Conservation (phyloP, 768 basidiomycete species). For the Podaxis sp. region DNA sequence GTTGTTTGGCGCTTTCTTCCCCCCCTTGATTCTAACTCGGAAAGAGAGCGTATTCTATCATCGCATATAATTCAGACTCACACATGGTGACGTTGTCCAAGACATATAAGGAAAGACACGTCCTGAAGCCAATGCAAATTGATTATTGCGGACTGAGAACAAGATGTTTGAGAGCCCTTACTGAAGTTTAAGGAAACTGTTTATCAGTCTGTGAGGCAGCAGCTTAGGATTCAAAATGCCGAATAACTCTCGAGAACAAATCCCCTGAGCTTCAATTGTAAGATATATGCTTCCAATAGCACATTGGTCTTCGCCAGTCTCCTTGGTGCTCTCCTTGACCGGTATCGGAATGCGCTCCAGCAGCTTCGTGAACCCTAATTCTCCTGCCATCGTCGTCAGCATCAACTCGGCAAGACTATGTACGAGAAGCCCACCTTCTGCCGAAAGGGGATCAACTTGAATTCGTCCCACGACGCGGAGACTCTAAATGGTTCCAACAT, state of each 20-base stretch:
- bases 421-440: slow-evolving; percentile 41
- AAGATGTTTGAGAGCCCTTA: slow-evolving; percentile 30
- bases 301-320: too few species aligned
- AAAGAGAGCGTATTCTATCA: too few species aligned
- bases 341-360: slow-evolving; percentile 96
- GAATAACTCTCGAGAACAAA: slow-evolving; percentile 83
- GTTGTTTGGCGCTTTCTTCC: too few species aligned
- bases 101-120: too few species aligned
- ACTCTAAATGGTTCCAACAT: slow-evolving; percentile 91
- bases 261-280: slow-evolving; percentile 86
- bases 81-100: too few species aligned
- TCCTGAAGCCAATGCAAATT: too few species aligned
- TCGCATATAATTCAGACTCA: too few species aligned
- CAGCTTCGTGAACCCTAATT: slow-evolving; percentile 80
- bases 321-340: slow-evolving; percentile 68
- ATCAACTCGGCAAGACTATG: too few species aligned
- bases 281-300: slow-evolving; percentile 93
- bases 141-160: too few species aligned
- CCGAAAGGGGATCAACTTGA: slow-evolving; percentile 55
- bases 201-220: slow-evolving; percentile 88
- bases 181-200: slow-evolving; percentile 95
- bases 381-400: too few species aligned
- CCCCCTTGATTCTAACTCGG: too few species aligned
- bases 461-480: slow-evolving; percentile 93
- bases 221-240: slow-evolving; percentile 92